Base-by-base conservation (phyloP, 1,284 basidiomycete species). In the Cutaneotrichosporon cavernicola region DNA sequence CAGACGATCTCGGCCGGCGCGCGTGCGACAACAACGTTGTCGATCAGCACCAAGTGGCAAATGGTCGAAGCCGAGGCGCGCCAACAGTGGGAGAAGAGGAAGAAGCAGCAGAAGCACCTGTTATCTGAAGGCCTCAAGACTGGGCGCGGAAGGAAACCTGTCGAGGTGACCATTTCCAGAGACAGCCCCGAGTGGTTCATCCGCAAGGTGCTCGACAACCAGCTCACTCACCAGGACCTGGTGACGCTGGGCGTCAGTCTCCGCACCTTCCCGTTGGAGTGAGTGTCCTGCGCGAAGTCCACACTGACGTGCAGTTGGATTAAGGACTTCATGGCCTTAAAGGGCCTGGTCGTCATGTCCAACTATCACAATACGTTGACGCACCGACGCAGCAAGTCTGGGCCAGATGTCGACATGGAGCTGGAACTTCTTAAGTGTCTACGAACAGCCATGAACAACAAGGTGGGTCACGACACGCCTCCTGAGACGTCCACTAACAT, bases 351-450 rank as follows among this genome's bases (percentile, higher is more conserved):
- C 56, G 93, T 93, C 13, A 84, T 97, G 60, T 90, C 89, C 10
- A 91, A 92, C 77, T 87, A 87, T 1, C 83, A 97, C 11, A 85
- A 85, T 66, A 89, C 88, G 75, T 53, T 70, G 50, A 68, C 56
- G 5, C 64, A 69, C 49, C 63, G 70, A 7, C 56, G 69, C 87
- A 88, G 73, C 73, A 90, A 90, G 70, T 85, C 83, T 56, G 86
- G 88, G 60, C 79, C 81, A 30, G 93, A 97, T 71, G 83, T 80
- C 43, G 81, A 84, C 18, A 82, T 97, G 55, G 96, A 98, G 79
- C 88, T 92, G 64, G 95, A 97, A 80, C 84, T 95, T 56, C 86
- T 92, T 63, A 97, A 95, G 79, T 94, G 91, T 73, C 82, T 98
- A 66, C 90, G 88, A 72, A 87, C 87, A 43, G 90, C 97, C 43